A percentile compares a stretch with the other conserved stretches of the same genome.
Conservation (phyloP, 1,284 basidiomycete genomes). For the Cryptococcus sp. region DNA sequence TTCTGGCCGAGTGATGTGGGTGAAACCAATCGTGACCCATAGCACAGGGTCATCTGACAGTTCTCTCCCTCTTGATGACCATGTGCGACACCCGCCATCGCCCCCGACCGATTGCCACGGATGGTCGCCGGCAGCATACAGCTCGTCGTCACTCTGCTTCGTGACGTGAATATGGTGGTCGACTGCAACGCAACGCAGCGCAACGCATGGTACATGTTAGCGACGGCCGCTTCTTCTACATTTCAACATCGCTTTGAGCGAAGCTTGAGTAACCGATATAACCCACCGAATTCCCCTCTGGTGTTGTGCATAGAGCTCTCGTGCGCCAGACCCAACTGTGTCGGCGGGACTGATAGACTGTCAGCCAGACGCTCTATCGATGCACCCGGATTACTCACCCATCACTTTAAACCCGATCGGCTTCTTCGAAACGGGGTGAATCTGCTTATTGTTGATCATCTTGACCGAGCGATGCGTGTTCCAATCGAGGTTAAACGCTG, state of each 20-base stretch:
- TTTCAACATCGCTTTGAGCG: no score
- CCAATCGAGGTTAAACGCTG: neutral
- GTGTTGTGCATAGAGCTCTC: constrained; percentile 48
- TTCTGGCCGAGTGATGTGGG: no score
- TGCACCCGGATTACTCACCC: no score
- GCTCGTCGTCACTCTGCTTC: constrained; percentile 49
- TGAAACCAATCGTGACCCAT: no score
- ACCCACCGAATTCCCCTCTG: constrained; percentile 22
- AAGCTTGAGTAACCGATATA: neutral
- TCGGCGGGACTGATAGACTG: constrained; percentile 40
- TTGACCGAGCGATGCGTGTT: constrained; percentile 26
- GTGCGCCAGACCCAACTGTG: constrained; percentile 52
- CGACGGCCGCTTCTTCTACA: neutral
- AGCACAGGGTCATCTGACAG: no score
- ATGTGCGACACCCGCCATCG: constrained; percentile 45
- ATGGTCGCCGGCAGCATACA: constrained; percentile 47
- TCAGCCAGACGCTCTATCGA: no score
- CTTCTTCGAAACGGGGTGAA: constrained; percentile 47
- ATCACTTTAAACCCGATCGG: constrained; percentile 52
- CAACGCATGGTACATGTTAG: constrained; percentile 23
- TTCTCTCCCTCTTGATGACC: neutral
- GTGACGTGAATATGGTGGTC: constrained; percentile 53
- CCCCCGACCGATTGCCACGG: constrained; percentile 46
- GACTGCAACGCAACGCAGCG: constrained; percentile 50
- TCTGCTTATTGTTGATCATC: constrained; percentile 37